These are phyloP conservation scores for Lactarius psammicola DNA, from an alignment of 768 basidiomycete genomes.

Conservation along the genomic window DNA sequence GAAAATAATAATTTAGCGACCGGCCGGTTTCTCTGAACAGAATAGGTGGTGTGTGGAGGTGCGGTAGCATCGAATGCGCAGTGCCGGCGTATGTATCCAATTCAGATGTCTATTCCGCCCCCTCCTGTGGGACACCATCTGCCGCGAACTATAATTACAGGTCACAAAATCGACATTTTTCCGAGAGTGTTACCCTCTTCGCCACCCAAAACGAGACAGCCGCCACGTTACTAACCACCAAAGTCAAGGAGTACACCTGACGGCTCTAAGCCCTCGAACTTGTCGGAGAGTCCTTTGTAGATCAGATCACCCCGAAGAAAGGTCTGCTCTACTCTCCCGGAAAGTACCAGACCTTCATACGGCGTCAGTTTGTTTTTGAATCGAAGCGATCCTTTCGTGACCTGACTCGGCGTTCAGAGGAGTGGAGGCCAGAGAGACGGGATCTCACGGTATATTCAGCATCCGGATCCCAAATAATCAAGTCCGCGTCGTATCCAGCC, in stretches of 20 bases:
- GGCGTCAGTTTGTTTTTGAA: slow-evolving; percentile 97
- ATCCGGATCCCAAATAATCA: slow-evolving; percentile 78
- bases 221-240: background rate
- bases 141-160: slow-evolving; percentile 1
- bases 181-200: background rate
- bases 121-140: background rate
- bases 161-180: background rate
- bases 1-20: slow-evolving; percentile 31
- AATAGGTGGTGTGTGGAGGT: background rate
- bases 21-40: background rate
- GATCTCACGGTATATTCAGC: slow-evolving; percentile 43
- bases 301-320: slow-evolving; percentile 74
- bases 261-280: slow-evolving; percentile 28
- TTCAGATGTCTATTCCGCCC: background rate
- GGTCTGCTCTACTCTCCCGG: slow-evolving; percentile 72
- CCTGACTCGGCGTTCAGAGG: slow-evolving; percentile 44
- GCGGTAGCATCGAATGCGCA: background rate
- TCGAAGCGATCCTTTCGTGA: slow-evolving; percentile 65
- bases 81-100: slow-evolving; percentile 5
- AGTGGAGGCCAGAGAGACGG: background rate
- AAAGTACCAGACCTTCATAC: slow-evolving; percentile 72
- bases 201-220: background rate
- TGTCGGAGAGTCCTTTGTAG: slow-evolving; percentile 49
- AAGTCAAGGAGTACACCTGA: slow-evolving; percentile 26
- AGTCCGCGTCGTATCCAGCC: slow-evolving; percentile 81